Evolutionary conservation across 768 basidiomycete species (phyloP).

Genomic region (Suillus tomentosus): DNA sequence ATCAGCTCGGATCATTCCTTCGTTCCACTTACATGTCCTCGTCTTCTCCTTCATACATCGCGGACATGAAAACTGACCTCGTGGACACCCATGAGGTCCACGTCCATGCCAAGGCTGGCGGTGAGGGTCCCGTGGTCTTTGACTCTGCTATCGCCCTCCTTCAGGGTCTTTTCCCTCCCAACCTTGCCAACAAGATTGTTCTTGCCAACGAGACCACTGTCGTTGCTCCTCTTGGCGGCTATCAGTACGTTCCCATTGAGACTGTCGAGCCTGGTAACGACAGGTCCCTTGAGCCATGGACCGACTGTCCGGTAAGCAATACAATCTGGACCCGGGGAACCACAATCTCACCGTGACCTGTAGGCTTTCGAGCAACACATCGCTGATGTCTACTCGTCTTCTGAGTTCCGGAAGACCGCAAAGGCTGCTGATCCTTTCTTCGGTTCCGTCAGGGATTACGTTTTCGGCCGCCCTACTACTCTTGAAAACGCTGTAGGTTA

Average conservation of each 20-base stretch:
- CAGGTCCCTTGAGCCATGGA: conserved; percentile 83
- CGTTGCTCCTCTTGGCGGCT: conserved; percentile 74
- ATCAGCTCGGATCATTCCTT: conserved; percentile 61
- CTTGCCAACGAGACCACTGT: conserved; percentile 80
- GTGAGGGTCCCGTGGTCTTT: conserved; percentile 84
- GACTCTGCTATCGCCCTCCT: conserved; percentile 84
- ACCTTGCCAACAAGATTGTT: conserved; percentile 63
- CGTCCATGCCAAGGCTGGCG: conserved; percentile 79
- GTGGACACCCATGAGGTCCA: conserved; percentile 75
- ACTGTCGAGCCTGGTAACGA: conserved; percentile 86
- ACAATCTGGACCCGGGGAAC: conserved; percentile 17
- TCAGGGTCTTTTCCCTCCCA: conserved; percentile 88
- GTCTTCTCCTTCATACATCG: conserved; percentile 69
- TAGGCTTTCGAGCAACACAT: conserved; percentile 71
- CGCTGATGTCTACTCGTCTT: conserved; percentile 58
- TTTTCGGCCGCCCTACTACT: conserved; percentile 65
- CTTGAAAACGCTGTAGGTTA: conserved; percentile 67
- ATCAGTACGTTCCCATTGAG: conserved; percentile 88
- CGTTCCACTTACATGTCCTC: conserved; percentile 67
- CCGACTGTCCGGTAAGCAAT: conserved; percentile 52
- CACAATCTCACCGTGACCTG: conserved; percentile 6
- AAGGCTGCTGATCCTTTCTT: conserved; percentile 68
- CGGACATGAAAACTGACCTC: conserved; percentile 63
- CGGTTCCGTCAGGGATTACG: conserved; percentile 63
- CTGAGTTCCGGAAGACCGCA: conserved; percentile 62